These are phyloP conservation scores for Hymenoscyphus salicellus DNA, from an alignment of 2,329 filamentous ascomycete genomes.

Conservation along the genomic window DNA sequence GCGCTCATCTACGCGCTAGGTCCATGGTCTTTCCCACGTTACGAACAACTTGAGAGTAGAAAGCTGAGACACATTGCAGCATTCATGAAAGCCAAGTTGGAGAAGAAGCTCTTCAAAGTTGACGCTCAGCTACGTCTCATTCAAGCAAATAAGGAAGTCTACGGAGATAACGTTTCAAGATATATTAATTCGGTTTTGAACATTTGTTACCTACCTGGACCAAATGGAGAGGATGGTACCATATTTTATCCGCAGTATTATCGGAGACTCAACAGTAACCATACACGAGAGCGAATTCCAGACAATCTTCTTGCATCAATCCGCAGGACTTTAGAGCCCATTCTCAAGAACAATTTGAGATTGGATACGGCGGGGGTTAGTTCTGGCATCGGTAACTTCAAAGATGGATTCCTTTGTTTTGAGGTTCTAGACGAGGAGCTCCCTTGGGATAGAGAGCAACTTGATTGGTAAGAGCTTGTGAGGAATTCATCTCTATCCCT, in stretches of 20 bases:
- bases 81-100: not conserved
- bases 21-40: not conserved
- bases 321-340: not conserved
- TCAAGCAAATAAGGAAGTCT: conserved; percentile 3
- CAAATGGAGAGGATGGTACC: not conserved
- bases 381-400: conserved; percentile 4
- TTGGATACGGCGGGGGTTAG: not conserved
- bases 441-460: conserved; percentile 8
- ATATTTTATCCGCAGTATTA: conserved; percentile 6
- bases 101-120: not conserved
- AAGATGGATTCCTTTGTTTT: conserved; percentile 9
- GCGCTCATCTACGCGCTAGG: conserved; percentile 2
- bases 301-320: not conserved
- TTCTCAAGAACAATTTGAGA: conserved; percentile 7
- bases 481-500: not conserved
- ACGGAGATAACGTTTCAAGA: not conserved
- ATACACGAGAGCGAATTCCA: not conserved
- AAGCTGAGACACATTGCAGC: not conserved
- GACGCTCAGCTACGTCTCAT: not conserved
- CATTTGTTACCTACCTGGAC: not conserved
- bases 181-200: not conserved
- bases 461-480: conserved; percentile 9
- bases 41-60: not conserved
- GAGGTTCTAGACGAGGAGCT: conserved; percentile 2
- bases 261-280: not conserved